Base-by-base conservation (phyloP, 306 rosid genomes). In the Fragaria ananassa region DNA sequence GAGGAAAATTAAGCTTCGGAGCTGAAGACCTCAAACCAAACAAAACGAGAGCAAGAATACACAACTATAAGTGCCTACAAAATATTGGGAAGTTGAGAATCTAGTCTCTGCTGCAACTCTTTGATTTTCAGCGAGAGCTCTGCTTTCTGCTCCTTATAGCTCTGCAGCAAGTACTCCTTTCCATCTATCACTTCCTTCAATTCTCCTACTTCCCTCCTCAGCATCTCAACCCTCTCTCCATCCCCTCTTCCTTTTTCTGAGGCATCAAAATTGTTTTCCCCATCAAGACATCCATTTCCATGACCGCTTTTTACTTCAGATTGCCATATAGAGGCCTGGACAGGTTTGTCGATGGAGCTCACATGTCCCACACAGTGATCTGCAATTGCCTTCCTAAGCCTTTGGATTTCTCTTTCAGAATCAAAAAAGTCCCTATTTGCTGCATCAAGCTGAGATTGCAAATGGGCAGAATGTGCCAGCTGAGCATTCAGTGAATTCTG, bases 141-240 rank as follows among this genome's bases (percentile, higher is more conserved):
- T 0, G 91, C 60, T 83, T 88, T 95, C 81, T 95, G 98, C 85
- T 90, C 96, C 85, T 92, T 95, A 79, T 92, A 92, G 91, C 83
- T 95, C 82, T 86, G 96, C 76, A 92, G 86, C 84, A 95, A 83
- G 82, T 85, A 95, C 56, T 95, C 95, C 80, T 92, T 95, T 62
- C 98, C 98, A 45, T 90, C 97, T 75, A 95, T 86, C 41, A 87
- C 96, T 79, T 92, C 98, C 85, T 89, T 95, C 81, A 92, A 83
- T 74, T 95, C 98, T 56, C 96, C 95, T 25, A 95, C 89, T 84
- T 95, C 96, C 85, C 85, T 89, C 84, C 70, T 90, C 76, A 94
- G 87, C 88, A 87, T 84, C 74, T 90, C 97, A 74, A 92, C 76
- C 83, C 87, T 92, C 81, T 83, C 98, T 44, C 84, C 90, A 45